A percentile compares a stretch with the other conserved stretches of the same genome.
Evolutionary conservation across 2,329 filamentous ascomycete genomes (phyloP).

Genomic region (Claviceps monticola): DNA sequence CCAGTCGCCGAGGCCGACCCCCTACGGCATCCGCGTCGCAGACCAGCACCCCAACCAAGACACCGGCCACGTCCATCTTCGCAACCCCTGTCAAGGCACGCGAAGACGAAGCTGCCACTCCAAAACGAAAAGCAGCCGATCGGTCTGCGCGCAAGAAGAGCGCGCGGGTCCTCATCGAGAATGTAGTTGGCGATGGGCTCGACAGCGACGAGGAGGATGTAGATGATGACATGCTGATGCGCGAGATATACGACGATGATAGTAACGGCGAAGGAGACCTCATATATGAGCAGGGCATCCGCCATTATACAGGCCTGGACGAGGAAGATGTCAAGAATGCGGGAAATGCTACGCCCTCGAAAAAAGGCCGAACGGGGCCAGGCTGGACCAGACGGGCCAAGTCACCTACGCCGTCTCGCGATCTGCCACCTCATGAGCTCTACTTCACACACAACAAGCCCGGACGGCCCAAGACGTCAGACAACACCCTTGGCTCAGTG

Average conservation of each 20-base stretch:
- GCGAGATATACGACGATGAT: slow-evolving; percentile 31
- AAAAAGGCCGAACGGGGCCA: slow-evolving; percentile 12
- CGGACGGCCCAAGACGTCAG: slow-evolving; percentile 69
- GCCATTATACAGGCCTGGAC: slow-evolving; percentile 15
- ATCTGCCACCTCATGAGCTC: slow-evolving; percentile 75
- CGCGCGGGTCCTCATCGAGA: slow-evolving; percentile 60
- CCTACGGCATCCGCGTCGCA: slow-evolving; percentile 17
- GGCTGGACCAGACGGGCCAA: slow-evolving; percentile 23
- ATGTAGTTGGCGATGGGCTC: slow-evolving; percentile 47
- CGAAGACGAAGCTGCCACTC: slow-evolving; percentile 33
- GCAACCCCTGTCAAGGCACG: slow-evolving; percentile 26
- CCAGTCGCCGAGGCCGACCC: slow-evolving; percentile 15
- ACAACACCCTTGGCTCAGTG: slow-evolving; percentile 65
- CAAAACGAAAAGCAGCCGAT: slow-evolving; percentile 59
- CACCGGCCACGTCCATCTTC: slow-evolving; percentile 12
- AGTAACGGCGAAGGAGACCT: slow-evolving; percentile 59
- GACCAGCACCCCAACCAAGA: slow-evolving; percentile 18
- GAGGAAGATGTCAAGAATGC: slow-evolving; percentile 17
- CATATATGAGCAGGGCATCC: slow-evolving; percentile 34
- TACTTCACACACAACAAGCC: slow-evolving; percentile 90
- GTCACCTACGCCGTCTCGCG: slow-evolving; percentile 65
- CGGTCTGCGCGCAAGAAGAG: slow-evolving; percentile 80
- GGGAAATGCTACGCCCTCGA: slow-evolving; percentile 27
- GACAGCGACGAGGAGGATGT: slow-evolving; percentile 55
- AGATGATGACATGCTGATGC: slow-evolving; percentile 8